These are phyloP conservation scores for Pichia terricola DNA, from an alignment of 1,139 yeast species.

Conservation along the genomic window DNA sequence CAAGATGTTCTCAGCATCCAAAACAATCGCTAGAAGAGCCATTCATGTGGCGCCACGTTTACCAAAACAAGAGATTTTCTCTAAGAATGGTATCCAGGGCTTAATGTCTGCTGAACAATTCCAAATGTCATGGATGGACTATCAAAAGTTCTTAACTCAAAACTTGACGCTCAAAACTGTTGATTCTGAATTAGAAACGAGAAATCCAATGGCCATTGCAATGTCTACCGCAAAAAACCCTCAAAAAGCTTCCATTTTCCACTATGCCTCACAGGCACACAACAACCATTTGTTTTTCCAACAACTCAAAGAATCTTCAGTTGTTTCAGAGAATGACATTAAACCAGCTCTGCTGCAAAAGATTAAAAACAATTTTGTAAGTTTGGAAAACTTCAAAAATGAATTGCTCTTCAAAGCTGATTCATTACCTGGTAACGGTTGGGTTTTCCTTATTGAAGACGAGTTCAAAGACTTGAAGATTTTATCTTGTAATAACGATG, in stretches of 20 bases:
- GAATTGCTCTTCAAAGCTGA: constrained; percentile 49
- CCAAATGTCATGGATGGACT: constrained; percentile 68
- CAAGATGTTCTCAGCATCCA: no score
- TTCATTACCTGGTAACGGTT: constrained; percentile 61
- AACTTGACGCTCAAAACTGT: constrained; percentile 65
- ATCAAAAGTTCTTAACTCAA: constrained; percentile 60
- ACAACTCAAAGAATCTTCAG: constrained; percentile 39
- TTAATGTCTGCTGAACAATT: constrained; percentile 63
- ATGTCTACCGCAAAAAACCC: constrained; percentile 64
- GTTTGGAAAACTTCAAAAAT: constrained; percentile 44
- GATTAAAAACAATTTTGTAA: constrained; percentile 31
- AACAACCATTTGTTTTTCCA: constrained; percentile 86
- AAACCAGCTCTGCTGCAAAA: constrained; percentile 23
- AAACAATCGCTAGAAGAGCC: constrained; percentile 5
- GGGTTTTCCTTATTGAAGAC: constrained; percentile 79
- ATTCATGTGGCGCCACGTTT: constrained; percentile 62
- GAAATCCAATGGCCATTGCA: constrained; percentile 69
- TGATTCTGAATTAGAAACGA: constrained; percentile 73
- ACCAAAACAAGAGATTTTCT: constrained; percentile 31
- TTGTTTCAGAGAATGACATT: constrained; percentile 15
- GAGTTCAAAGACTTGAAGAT: constrained; percentile 57
- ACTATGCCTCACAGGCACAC: constrained; percentile 84
- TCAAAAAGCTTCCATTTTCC: constrained; percentile 64
- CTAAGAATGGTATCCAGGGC: constrained; percentile 55
- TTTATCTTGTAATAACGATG: constrained; percentile 68